A percentile compares a stretch with the other conserved stretches of the same genome.
phyloP scores from a whole-genome alignment of 768 basidiomycete genomes.

The Russula dissimulans region DNA sequence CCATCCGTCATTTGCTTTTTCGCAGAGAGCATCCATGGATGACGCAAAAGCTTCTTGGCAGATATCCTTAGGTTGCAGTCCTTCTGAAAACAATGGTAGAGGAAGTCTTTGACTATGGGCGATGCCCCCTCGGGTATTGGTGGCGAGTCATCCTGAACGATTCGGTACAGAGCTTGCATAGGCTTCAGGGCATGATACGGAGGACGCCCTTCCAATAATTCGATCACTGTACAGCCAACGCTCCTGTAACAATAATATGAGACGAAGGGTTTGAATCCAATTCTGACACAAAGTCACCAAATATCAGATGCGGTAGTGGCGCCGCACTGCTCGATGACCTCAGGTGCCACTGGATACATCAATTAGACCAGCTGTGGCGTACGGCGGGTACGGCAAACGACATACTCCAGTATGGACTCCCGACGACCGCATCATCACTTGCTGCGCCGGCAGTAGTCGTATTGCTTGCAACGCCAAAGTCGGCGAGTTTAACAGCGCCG shows the following conservation, averaged over 20 bases:
- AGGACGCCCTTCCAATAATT: conserved; percentile 83
- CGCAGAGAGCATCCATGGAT: conserved; percentile 93
- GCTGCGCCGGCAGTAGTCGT: conserved; percentile 59
- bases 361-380: neutral
- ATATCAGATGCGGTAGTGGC: conserved; percentile 97
- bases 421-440: conserved; percentile 87
- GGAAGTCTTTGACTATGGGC: conserved; percentile 91
- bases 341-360: conserved; percentile 74
- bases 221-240: conserved; percentile 96
- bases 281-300: conserved; percentile 43
- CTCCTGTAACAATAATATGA: conserved; percentile 36
- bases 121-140: conserved; percentile 94
- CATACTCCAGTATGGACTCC: conserved; percentile 96
- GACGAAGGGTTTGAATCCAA: neutral
- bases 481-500: conserved; percentile 96
- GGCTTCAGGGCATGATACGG: conserved; percentile 95
- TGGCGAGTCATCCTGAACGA: conserved; percentile 96
- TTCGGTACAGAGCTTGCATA: conserved; percentile 97
- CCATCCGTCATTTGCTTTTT: conserved; percentile 56
- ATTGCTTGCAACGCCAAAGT: conserved; percentile 90
- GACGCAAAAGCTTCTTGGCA: conserved; percentile 83
- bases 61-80: conserved; percentile 91
- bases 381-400: neutral
- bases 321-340: conserved; percentile 96
- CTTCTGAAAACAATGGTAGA: conserved; percentile 98